A percentile compares a stretch with the other conserved stretches of the same genome.
phyloP scores from a whole-genome alignment of 2,329 filamentous ascomycete species.

The Penicillium sp. region DNA sequence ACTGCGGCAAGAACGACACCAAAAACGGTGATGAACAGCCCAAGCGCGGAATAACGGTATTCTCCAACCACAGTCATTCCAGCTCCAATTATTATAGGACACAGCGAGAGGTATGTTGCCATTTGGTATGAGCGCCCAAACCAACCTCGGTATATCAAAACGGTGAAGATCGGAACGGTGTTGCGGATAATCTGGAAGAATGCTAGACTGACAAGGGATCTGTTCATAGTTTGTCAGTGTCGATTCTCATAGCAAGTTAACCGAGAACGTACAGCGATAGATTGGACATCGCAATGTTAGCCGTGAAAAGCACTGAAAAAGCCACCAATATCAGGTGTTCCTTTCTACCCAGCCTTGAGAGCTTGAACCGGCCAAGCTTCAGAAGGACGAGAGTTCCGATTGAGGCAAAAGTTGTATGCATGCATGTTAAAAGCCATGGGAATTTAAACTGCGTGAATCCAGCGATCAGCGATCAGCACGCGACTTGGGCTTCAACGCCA shows the following conservation, averaged over 20 bases:
- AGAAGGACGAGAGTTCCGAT: slow-evolving; percentile 15
- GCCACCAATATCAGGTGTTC: slow-evolving; percentile 17
- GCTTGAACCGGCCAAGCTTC: slow-evolving; percentile 17
- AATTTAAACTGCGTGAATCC: slow-evolving; percentile 11
- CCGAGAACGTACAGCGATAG: slow-evolving; percentile 10
- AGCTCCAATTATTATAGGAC: slow-evolving; percentile 16
- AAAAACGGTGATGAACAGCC: slow-evolving; percentile 11
- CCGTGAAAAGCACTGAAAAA: slow-evolving; percentile 16
- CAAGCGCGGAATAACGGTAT: slow-evolving; percentile 12
- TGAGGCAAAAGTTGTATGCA: slow-evolving; percentile 14
- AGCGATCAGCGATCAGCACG: neutral
- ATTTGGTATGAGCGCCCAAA: slow-evolving; percentile 13
- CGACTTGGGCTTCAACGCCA: neutral
- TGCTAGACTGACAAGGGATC: slow-evolving; percentile 16
- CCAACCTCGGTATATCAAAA: slow-evolving; percentile 16
- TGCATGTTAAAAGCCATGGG: slow-evolving; percentile 17
- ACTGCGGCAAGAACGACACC: slow-evolving; percentile 17
- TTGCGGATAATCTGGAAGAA: slow-evolving; percentile 22
- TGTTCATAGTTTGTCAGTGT: neutral
- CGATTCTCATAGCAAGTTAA: neutral
- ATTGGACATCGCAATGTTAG: slow-evolving; percentile 19
- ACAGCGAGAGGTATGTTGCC: slow-evolving; percentile 14
- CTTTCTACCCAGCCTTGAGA: slow-evolving; percentile 9
- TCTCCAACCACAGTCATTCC: slow-evolving; percentile 18
- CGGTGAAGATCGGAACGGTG: slow-evolving; percentile 17